Evolutionary conservation across 1,284 basidiomycete species (phyloP).

Genomic region (Termitomyces sp.): DNA sequence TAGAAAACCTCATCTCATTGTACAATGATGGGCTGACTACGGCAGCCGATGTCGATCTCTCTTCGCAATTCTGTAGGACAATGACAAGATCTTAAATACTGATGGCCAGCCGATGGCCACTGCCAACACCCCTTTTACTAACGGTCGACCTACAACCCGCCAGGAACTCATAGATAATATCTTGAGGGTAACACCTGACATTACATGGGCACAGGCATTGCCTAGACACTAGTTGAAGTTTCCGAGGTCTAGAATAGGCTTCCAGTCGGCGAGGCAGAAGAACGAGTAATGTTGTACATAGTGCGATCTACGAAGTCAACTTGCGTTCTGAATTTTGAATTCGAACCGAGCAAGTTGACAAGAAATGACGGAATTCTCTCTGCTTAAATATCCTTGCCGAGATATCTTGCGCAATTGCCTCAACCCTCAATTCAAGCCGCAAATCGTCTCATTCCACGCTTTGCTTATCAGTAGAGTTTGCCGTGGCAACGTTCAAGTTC

Average conservation of each 20-base stretch:
- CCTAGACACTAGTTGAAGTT: not conserved
- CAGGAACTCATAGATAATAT: not conserved
- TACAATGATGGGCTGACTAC: not conserved
- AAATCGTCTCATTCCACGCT: too few species aligned
- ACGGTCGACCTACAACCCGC: not conserved
- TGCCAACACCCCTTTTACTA: not conserved
- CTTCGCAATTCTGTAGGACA: not conserved
- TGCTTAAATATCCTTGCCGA: too few species aligned
- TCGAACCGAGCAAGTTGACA: too few species aligned
- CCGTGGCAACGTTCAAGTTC: too few species aligned
- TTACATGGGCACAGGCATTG: not conserved
- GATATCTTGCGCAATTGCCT: too few species aligned
- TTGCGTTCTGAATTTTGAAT: too few species aligned
- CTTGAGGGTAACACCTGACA: not conserved
- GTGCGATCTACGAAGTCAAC: too few species aligned
- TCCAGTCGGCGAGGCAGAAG: too few species aligned
- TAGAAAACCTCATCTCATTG: not conserved
- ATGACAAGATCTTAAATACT: not conserved
- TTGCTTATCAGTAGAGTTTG: too few species aligned
- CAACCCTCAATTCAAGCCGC: too few species aligned
- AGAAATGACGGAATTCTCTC: too few species aligned
- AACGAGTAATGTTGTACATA: too few species aligned
- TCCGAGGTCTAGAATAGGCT: not conserved
- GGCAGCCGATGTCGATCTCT: not conserved
- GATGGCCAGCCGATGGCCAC: not conserved